phyloP scores from a whole-genome alignment of 106 monocot genomes.

The Phalaenopsis equestris region DNA sequence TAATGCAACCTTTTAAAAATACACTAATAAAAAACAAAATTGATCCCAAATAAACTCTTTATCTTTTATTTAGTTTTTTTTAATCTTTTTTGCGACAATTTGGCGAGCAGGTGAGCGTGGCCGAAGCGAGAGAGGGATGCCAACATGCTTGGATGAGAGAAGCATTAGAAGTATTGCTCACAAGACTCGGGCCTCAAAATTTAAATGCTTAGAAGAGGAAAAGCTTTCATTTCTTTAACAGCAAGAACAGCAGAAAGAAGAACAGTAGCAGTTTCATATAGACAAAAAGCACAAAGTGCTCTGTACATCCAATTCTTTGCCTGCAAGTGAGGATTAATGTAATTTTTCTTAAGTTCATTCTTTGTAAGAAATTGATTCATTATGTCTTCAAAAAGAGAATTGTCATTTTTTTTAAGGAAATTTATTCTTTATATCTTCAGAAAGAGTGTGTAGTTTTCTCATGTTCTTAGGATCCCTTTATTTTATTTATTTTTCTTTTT shows the following conservation, averaged over 20 bases:
- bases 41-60: too few relatives aligned
- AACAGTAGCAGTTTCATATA: background rate
- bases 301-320: background rate
- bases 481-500: too few relatives aligned
- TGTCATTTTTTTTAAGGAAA: too few relatives aligned
- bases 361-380: too few relatives aligned
- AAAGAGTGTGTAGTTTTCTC: too few relatives aligned
- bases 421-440: too few relatives aligned
- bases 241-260: background rate
- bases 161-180: conserved; percentile 28
- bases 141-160: conserved; percentile 43
- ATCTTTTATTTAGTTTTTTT: background rate
- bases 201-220: background rate
- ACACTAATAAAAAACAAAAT: too few relatives aligned
- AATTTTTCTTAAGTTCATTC: too few relatives aligned
- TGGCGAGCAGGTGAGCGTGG: conserved; percentile 17
- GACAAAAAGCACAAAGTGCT: background rate
- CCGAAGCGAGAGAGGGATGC: conserved; percentile 31
- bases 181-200: conserved; percentile 3
- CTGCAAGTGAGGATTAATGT: too few relatives aligned
- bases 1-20: too few relatives aligned
- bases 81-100: background rate
- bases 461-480: too few relatives aligned
- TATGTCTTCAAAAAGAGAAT: too few relatives aligned
- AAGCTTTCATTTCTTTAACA: background rate